Evolutionary conservation across 768 basidiomycete genomes (phyloP), one percentile per base, ranked within the genome.

Genomic region (Rhodotorula babjevae): DNA sequence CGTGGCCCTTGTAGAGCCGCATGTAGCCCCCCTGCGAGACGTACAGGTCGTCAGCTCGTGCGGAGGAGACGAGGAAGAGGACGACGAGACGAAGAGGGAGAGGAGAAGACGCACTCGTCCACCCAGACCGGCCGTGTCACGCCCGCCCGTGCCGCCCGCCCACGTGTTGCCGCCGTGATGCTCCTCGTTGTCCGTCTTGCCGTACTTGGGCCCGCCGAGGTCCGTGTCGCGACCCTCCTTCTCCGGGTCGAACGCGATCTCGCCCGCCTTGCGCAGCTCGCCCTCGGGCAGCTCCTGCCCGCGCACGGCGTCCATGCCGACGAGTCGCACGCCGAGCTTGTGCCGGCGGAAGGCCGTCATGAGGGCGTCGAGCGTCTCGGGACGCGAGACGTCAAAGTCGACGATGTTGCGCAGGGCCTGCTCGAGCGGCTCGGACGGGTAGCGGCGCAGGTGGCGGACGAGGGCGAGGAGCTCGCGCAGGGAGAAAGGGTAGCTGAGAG

Each of bases 81-180:
- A n/a, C n/a, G 25, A 40, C 15, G 59, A 40, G 6, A 36, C n/a
- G 50, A 5, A 5, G 23, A 16, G 27, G 3, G 29, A 31, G 15
- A 18, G 29, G 31, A 16, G 25, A 23, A 14, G 11, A 25, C 63
- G 36, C 29, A 64, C 68, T 14, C 69, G n/a, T 11, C 73, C 73
- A 0, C 73, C 73, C 9, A 61, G 36, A 0, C 73, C 73, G 0
- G 73, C 73, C 3, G 73, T 75, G 23, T 65, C 63, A 3, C 73
- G 58, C 1, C 73, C 73, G 14, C 73, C 73, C 29, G 73, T 75
- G 25, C 73, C 73, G 2, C 73, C 73, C 8, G 65, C 64, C 63
- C 62, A 75, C 15, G 73, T 75, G 62, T 75, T 75, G 1, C 73
- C 73, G 29, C 73, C 73, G 5, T 36, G 29, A 42, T 75, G 73